Evolutionary conservation across 2,329 filamentous ascomycete species (phyloP).

Genomic region (Ophidiomyces ophidiicola): DNA sequence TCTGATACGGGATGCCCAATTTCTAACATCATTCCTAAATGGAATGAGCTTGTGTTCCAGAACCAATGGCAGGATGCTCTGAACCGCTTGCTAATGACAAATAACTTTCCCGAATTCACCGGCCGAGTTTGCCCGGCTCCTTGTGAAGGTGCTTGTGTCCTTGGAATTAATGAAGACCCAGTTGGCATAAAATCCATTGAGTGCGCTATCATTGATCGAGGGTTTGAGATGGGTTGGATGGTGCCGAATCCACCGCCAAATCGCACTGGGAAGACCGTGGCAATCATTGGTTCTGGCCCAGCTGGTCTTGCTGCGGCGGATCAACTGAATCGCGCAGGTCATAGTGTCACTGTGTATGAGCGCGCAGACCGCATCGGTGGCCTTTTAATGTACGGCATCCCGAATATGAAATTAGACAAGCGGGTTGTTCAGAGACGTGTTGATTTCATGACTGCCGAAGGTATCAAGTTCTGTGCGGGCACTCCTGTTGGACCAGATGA

Average conservation of each 20-base stretch:
- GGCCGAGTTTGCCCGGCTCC: conserved; percentile 93
- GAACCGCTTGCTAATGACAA: conserved; percentile 85
- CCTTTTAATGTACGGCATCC: conserved; percentile 94
- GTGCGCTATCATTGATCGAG: conserved; percentile 93
- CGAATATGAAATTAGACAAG: conserved; percentile 99
- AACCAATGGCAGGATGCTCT: conserved; percentile 83
- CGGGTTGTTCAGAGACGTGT: conserved; percentile 89
- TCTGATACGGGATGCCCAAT: conserved; percentile 93
- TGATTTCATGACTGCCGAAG: conserved; percentile 86
- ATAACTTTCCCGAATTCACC: conserved; percentile 98
- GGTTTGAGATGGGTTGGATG: conserved; percentile 98
- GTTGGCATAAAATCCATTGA: conserved; percentile 98
- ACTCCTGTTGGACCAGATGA: conserved; percentile 66
- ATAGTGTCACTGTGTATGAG: conserved; percentile 82
- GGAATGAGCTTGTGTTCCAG: conserved; percentile 70
- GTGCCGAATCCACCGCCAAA: conserved; percentile 63
- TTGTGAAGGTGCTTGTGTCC: conserved; percentile 88
- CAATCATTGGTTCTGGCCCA: conserved; percentile 83
- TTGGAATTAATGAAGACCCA: conserved; percentile 93
- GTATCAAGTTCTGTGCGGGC: conserved; percentile 67
- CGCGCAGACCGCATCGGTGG: conserved; percentile 82
- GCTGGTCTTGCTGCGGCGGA: conserved; percentile 83
- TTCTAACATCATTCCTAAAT: conserved; percentile 94
- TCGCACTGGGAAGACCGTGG: conserved; percentile 78
- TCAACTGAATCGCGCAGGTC: conserved; percentile 86